A percentile compares a stretch with the other conserved stretches of the same genome.
These are phyloP conservation scores for Hypocrella siamensis DNA, from an alignment of 2,329 filamentous ascomycete genomes.

Conservation along the genomic window DNA sequence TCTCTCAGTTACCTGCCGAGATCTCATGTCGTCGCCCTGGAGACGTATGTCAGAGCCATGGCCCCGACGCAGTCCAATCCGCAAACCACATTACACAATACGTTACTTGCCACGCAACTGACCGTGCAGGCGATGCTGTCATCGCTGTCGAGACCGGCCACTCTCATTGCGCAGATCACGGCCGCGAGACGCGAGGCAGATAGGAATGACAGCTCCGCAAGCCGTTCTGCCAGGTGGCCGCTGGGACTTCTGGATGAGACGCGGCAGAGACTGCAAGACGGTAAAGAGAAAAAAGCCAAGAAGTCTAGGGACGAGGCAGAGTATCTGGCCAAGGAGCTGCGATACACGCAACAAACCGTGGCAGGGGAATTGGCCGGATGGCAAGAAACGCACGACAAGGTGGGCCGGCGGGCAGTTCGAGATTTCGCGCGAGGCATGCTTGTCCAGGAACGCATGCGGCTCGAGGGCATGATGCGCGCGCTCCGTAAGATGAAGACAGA, in stretches of 20 bases:
- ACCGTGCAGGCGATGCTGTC: conserved; percentile 70
- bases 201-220: conserved; percentile 59
- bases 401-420: conserved; percentile 58
- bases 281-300: conserved; percentile 66
- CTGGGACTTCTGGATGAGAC: conserved; percentile 76
- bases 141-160: conserved; percentile 63
- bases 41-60: conserved; percentile 53
- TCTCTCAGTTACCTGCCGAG: conserved; percentile 51
- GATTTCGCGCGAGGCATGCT: conserved; percentile 67
- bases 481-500: conserved; percentile 40
- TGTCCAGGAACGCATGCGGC: conserved; percentile 59
- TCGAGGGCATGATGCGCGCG: conserved; percentile 69
- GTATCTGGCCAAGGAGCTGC: conserved; percentile 62
- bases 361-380: conserved; percentile 84
- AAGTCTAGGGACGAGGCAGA: conserved; percentile 56
- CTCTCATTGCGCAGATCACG: conserved; percentile 63
- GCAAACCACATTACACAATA: conserved; percentile 55
- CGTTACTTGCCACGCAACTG: conserved; percentile 64
- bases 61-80: conserved; percentile 58
- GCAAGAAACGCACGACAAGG: conserved; percentile 74
- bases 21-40: conserved; percentile 53
- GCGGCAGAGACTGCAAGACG: conserved; percentile 63
- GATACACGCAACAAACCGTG: conserved; percentile 88
- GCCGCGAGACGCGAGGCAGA: conserved; percentile 61
- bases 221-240: conserved; percentile 64